Evolutionary conservation across 192 early-diverging fungal species (phyloP), one percentile per base, ranked within the genome.

Genomic region (Kickxella alabastrina): DNA sequence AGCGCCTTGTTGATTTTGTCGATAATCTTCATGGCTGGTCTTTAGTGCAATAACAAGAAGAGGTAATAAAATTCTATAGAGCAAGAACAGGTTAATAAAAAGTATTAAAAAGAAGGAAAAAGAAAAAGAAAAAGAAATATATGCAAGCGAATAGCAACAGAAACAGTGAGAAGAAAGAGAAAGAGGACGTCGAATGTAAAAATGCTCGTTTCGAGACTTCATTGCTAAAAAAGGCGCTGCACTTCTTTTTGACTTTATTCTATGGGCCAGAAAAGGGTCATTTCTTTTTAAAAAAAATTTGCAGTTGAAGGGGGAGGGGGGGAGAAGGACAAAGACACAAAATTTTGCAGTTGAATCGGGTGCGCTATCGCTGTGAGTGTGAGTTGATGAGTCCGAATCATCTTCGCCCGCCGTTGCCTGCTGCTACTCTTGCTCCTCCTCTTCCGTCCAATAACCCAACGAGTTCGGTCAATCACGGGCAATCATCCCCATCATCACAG

Each of bases 1-100:
- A 82, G 68, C 39, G 84, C 84, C 64, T 78, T 78, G 40, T 72
- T 78, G 60, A 89, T 83, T 63, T 86, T 86, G 59, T 87, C 83
- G 56, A 85, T 83, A 63, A 89, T 66, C 59, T 89, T 89, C 85
- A 89, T 88, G 25, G 40, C 40, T 34, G 37, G 15, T 39, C 14
- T 34, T n/a, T 19, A 5, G 3, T 4, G 6, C 6, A 9, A 27
- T 17, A 42, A 21, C 41, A 35, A 19, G 40, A 15, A 18, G 21
- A 17, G 37, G n/a, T 2, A 10, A 31, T 35, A 13, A 31, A 48
- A 19, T 10, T 4, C 10, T 22, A 24, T 19, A 37, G 34, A 22
- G 7, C 32, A 24, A 53, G 7, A 53, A 35, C 42, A 31, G 28
- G 17, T 50, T 19, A 61, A 45, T 36, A n/a, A 28, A 43, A 54